phyloP scores from a whole-genome alignment of 805 yeast genomes.

The Hanseniaspora pseudoguilliermondii region DNA sequence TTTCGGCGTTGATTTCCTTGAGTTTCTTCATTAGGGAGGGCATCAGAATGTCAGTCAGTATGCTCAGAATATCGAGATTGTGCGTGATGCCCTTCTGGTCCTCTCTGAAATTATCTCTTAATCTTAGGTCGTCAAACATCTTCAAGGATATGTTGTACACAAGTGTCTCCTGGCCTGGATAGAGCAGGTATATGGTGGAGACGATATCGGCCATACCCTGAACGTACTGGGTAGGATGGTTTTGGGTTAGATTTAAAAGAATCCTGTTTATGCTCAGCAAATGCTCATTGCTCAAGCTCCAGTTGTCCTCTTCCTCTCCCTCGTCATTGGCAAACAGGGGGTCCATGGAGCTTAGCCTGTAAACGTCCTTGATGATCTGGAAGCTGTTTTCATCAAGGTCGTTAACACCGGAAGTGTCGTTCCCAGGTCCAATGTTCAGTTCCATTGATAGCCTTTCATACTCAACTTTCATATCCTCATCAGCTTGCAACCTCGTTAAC shows the following conservation, averaged over 20 bases:
- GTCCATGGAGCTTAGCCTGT: conserved; percentile 39
- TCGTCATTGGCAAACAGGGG: conserved; percentile 19
- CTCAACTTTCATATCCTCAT: conserved; percentile 42
- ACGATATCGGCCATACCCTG: conserved; percentile 96
- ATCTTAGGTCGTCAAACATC: conserved; percentile 88
- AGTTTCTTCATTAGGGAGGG: conserved; percentile 75
- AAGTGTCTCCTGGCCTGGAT: conserved; percentile 52
- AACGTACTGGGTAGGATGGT: conserved; percentile 78
- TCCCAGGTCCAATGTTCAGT: not conserved
- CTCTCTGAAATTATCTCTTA: conserved; percentile 60
- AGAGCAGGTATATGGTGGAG: conserved; percentile 62
- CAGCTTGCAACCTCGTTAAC: conserved; percentile 52
- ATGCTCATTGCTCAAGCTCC: conserved; percentile 64
- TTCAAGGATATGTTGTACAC: conserved; percentile 81
- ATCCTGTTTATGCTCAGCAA: conserved; percentile 61
- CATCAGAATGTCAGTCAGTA: conserved; percentile 76
- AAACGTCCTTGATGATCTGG: conserved; percentile 86
- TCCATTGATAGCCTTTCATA: conserved; percentile 29
- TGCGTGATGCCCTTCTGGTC: conserved; percentile 88
- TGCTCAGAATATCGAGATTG: conserved; percentile 74
- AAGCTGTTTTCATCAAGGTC: conserved; percentile 59
- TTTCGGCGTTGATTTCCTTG: conserved; percentile 76
- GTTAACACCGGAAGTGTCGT: conserved; percentile 34
- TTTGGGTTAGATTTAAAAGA: conserved; percentile 62
- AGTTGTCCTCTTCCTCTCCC: conserved; percentile 37